Percentiles rank a stretch among this genome's conserved stretches.
phyloP scores from a whole-genome alignment of 108 stramenopile genomes.

The Parmales sp. region DNA sequence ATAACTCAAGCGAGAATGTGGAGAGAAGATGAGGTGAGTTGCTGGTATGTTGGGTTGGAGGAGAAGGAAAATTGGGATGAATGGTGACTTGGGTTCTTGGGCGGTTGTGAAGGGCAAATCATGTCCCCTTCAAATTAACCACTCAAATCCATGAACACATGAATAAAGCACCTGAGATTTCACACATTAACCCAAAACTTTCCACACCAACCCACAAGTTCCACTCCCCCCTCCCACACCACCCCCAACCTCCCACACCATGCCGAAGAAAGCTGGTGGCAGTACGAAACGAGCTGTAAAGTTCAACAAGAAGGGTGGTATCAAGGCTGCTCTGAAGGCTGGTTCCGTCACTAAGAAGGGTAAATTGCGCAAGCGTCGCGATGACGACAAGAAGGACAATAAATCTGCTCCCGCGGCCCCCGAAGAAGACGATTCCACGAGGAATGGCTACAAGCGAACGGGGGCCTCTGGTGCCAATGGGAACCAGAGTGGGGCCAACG shows the following conservation, averaged over 20 bases:
- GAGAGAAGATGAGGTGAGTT: no score
- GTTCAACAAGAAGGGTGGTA: conserved; percentile 60
- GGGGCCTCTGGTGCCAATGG: conserved; percentile 19
- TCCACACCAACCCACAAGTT: neutral
- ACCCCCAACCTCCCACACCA: conserved; percentile 15
- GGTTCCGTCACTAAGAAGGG: conserved; percentile 63
- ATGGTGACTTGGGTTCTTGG: no score
- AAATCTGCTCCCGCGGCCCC: neutral
- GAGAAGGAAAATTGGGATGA: no score
- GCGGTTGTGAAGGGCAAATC: no score
- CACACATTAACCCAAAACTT: no score
- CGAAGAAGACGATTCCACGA: conserved; percentile 10
- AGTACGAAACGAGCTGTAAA: conserved; percentile 70
- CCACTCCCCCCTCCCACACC: neutral
- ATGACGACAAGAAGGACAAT: conserved; percentile 21
- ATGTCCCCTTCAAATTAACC: no score
- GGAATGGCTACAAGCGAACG: neutral
- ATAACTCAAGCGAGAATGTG: no score
- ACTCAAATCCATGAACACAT: no score
- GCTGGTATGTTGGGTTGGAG: no score
- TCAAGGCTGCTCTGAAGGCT: conserved; percentile 48
- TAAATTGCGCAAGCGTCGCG: conserved; percentile 33
- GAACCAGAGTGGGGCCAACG: conserved; percentile 14
- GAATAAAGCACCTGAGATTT: no score
- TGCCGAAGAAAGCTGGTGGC: conserved; percentile 61